Conservation (phyloP, 371 early-diverging fungal species). For the Rozella allomycis region DNA sequence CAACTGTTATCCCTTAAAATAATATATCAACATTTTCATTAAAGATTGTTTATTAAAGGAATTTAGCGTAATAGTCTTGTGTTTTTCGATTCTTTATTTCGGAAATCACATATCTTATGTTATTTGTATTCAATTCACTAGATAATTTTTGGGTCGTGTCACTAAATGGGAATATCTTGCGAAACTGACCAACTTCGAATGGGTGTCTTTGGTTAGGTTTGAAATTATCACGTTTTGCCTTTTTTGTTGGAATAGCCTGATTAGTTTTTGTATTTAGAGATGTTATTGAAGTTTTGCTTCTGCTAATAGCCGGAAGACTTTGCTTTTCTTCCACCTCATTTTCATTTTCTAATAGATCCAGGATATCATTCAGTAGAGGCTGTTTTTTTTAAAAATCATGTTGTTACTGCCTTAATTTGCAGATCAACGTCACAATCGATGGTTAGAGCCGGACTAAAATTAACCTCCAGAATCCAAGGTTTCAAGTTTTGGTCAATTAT, state of each 20-base stretch:
- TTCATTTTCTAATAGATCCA: not conserved
- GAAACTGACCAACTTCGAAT: slow-evolving; percentile 6
- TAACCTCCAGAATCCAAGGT: slow-evolving; percentile 19
- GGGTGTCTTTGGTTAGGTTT: not conserved
- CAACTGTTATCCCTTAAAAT: no score
- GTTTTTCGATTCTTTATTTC: no score
- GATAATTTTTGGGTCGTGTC: no score
- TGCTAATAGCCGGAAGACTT: slow-evolving; percentile 6
- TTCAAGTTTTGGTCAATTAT: slow-evolving; percentile 9
- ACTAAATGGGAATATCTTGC: slow-evolving; percentile 8
- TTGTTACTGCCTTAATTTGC: slow-evolving; percentile 11
- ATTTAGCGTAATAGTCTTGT: no score
- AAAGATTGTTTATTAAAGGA: no score
- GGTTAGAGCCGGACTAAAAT: slow-evolving; percentile 16
- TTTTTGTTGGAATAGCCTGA: slow-evolving; percentile 1
- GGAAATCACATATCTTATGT: no score
- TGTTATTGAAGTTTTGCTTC: slow-evolving; percentile 1
- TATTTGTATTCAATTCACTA: no score
- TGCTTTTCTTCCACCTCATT: not conserved
- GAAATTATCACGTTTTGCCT: slow-evolving; percentile 3
- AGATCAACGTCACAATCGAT: slow-evolving; percentile 12
- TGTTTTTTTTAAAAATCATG: no score
- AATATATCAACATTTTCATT: no score
- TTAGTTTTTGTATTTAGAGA: slow-evolving; percentile 2
- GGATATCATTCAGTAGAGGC: no score